These are phyloP conservation scores for Termitomyces sp. DNA, from an alignment of 768 basidiomycete species.

Conservation along the genomic window DNA sequence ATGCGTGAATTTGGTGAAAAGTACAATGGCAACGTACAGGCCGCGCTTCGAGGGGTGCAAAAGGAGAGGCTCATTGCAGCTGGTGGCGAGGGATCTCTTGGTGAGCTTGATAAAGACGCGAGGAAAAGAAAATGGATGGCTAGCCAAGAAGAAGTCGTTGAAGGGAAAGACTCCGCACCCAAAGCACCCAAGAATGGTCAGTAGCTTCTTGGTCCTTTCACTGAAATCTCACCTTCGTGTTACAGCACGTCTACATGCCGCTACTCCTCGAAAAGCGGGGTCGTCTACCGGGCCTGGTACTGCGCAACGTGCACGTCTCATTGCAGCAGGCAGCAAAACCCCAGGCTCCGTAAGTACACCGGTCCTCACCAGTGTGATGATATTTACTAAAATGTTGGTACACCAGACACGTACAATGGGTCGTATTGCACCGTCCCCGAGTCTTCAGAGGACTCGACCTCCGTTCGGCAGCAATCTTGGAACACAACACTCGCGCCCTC, in stretches of 20 bases:
- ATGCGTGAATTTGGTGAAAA: conserved; percentile 77
- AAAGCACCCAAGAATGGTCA: conserved; percentile 59
- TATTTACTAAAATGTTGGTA: background rate
- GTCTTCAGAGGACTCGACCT: conserved; percentile 41
- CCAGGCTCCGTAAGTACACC: conserved; percentile 31
- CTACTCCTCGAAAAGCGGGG: conserved; percentile 50
- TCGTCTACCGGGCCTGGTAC: conserved; percentile 50
- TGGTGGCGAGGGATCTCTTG: conserved; percentile 41
- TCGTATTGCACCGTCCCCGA: conserved; percentile 33
- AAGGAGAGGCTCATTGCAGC: conserved; percentile 52
- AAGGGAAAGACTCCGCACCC: conserved; percentile 24
- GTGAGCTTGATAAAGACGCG: conserved; percentile 60
- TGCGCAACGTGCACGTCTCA: conserved; percentile 39
- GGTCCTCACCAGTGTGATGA: background rate
- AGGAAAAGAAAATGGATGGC: conserved; percentile 78
- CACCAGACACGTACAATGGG: conserved; percentile 28
- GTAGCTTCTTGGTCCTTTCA: conserved; percentile 12
- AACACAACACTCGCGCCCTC: conserved; percentile 23
- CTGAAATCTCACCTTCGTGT: conserved; percentile 11
- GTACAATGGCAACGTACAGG: conserved; percentile 72
- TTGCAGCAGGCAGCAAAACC: conserved; percentile 35
- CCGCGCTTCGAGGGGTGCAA: conserved; percentile 63
- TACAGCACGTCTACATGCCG: conserved; percentile 36
- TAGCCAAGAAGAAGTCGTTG: conserved; percentile 46
- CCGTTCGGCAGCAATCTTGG: conserved; percentile 34